Conservation (phyloP, 2,329 filamentous ascomycete species). For the Xylariomycetidae sp. region DNA sequence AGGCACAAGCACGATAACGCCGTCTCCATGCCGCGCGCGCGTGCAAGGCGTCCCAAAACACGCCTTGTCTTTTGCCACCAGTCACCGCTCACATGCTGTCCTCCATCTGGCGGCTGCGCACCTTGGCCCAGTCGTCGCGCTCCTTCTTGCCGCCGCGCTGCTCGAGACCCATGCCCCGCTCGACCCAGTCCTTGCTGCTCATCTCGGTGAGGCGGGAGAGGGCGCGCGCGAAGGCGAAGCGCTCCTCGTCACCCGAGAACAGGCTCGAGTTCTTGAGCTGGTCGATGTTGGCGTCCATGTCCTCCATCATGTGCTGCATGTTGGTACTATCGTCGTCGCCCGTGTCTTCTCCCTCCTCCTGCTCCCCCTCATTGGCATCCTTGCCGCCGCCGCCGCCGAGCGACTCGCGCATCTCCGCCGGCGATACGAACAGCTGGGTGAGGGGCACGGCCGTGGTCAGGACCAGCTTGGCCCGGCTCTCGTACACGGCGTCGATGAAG, state of each 20-base stretch:
- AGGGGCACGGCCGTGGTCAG: constrained; percentile 84
- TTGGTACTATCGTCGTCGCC: constrained; percentile 45
- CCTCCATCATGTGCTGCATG: constrained; percentile 79
- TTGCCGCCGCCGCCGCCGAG: constrained; percentile 42
- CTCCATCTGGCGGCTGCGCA: constrained; percentile 61
- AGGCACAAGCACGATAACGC: too few species aligned
- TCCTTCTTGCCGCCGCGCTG: constrained; percentile 58
- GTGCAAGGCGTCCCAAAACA: background rate
- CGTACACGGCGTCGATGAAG: constrained; percentile 94
- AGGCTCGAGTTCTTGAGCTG: constrained; percentile 80
- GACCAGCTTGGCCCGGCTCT: constrained; percentile 87
- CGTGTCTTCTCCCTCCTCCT: too few species aligned
- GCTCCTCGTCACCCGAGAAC: constrained; percentile 92
- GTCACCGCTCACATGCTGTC: constrained; percentile 49
- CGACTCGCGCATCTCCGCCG: constrained; percentile 59
- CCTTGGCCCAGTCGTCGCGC: constrained; percentile 58
- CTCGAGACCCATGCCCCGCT: constrained; percentile 67
- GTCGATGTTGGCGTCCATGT: constrained; percentile 76
- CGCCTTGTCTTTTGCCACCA: background rate
- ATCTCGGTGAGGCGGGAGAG: constrained; percentile 82
- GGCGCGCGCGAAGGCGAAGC: constrained; percentile 90
- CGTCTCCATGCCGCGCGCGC: background rate
- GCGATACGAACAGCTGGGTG: constrained; percentile 76
- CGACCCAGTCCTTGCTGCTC: constrained; percentile 92
- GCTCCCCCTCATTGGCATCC: constrained; percentile 31